Evolutionary conservation across 1,284 basidiomycete species (phyloP).

Genomic region (Hemileia vastatrix): DNA sequence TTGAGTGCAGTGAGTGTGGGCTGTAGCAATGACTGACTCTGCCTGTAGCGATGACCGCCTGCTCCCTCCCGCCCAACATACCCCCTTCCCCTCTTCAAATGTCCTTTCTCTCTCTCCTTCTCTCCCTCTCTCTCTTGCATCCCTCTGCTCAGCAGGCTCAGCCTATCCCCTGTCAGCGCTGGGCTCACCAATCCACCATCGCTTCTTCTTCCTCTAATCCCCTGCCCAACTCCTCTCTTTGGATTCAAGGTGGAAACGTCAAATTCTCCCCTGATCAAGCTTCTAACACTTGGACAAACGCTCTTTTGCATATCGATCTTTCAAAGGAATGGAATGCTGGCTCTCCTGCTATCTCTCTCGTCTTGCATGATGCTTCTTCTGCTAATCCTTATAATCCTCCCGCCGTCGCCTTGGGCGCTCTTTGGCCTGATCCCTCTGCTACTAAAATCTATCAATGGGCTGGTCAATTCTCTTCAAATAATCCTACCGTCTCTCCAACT

Average conservation of each 20-base stretch:
- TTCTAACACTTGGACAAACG: conserved; percentile 33
- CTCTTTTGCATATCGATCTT: conserved; percentile 30
- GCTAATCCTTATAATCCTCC: conserved; percentile 31
- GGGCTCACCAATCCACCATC: conserved; percentile 21
- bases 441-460: conserved; percentile 29
- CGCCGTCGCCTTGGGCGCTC: conserved; percentile 30
- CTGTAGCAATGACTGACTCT: no score
- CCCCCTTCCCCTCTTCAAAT: neutral
- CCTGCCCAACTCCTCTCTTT: conserved; percentile 19
- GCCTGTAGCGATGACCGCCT: neutral
- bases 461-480: conserved; percentile 30
- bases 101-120: neutral
- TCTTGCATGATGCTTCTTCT: conserved; percentile 29
- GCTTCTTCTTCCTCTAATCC: neutral
- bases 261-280: conserved; percentile 24
- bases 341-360: conserved; percentile 29
- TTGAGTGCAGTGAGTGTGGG: no score
- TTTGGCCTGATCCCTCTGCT: conserved; percentile 27
- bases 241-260: conserved; percentile 31
- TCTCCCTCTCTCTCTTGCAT: neutral
- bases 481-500: conserved; percentile 28
- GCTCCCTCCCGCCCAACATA: neutral
- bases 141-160: conserved; percentile 23
- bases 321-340: conserved; percentile 29
- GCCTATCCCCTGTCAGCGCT: conserved; percentile 6